Percentiles rank a stretch among this genome's conserved stretches.
phyloP scores from a whole-genome alignment of 768 basidiomycete genomes.

The Gymnopilus dilepis region DNA sequence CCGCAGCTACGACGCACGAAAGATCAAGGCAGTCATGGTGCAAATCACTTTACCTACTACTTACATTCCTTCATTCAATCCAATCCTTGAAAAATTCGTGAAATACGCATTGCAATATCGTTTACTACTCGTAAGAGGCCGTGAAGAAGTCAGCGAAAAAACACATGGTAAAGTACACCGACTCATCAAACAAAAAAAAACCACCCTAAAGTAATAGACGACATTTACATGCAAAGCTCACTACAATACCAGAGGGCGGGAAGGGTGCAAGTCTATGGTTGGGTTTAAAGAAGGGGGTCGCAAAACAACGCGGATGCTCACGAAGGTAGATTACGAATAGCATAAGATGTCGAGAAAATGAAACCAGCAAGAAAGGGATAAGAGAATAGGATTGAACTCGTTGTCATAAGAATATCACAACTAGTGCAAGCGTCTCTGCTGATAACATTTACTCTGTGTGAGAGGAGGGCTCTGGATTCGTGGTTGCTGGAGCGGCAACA shows the following conservation, averaged over 20 bases:
- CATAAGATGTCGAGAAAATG: slow-evolving; percentile 13
- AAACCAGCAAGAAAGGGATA: slow-evolving; percentile 2
- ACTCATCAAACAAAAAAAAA: slow-evolving; percentile 9
- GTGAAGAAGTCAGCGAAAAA: slow-evolving; percentile 9
- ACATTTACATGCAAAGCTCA: slow-evolving; percentile 13
- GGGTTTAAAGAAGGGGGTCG: slow-evolving; percentile 3
- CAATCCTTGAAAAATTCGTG: neutral
- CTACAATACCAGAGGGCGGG: slow-evolving; percentile 5
- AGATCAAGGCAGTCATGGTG: too few species aligned
- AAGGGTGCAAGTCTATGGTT: neutral
- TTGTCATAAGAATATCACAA: slow-evolving; percentile 11
- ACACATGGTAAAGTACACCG: slow-evolving; percentile 16
- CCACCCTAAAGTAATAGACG: slow-evolving; percentile 9
- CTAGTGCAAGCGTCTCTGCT: slow-evolving; percentile 24
- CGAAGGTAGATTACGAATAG: slow-evolving; percentile 11
- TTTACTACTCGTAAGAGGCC: slow-evolving; percentile 14
- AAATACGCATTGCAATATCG: slow-evolving; percentile 11
- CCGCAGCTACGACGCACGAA: too few species aligned
- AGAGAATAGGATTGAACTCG: neutral
- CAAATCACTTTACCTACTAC: too few species aligned
- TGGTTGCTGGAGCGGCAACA: slow-evolving; percentile 52
- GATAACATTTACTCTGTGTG: slow-evolving; percentile 35
- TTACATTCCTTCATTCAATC: too few species aligned
- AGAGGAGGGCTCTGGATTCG: slow-evolving; percentile 48
- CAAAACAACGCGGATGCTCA: slow-evolving; percentile 3